Evolutionary conservation across 2,329 filamentous ascomycete species (phyloP), one percentile per base, ranked within the genome.

Genomic region (Aspergillus cejpii): DNA sequence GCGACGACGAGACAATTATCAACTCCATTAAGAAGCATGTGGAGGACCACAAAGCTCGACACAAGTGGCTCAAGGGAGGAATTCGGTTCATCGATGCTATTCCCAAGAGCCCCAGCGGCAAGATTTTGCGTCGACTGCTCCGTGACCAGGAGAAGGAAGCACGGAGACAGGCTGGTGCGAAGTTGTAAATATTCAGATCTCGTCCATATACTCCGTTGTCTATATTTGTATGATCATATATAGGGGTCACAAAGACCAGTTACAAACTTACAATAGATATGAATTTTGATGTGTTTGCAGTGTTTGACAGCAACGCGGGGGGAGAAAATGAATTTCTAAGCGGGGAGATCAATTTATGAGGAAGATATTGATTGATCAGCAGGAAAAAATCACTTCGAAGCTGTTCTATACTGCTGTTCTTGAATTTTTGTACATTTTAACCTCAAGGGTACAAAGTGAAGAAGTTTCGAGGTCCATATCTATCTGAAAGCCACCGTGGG

Each of bases 101-200:
- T 50, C 79, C 79, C 0, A 83, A 82, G 67, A 79, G 74, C 36
- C 76, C 79, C 0, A 79, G 75, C 48, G 79, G 79, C 1, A 83
- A 83, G 73, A 82, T 83, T 48, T 57, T 83, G 51, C 64, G 80
- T 39, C 75, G 80, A 42, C 63, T 85, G 37, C 66, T 94, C 55
- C 74, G 85, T 33, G 87, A 94, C 59, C 77, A 78, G 59, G 87
- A 92, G 68, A 85, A 74, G 70, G 81, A 83, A 61, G 74, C 73
- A 47, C 77, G 83, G 61, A 78, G 79, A 61, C 75, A 76, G 55
- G 70, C 76, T 49, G 83, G 83, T 0, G 72, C 81, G 8, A 90
- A 81, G 72, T 60, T 91, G 57, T 90, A 66, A 42, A 15, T 6
- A 26, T 43, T 27, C 20, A n/a, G 37, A 38, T 26, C 7, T 14